Base-by-base conservation (phyloP, 768 basidiomycete species). In the Tremella mesenterica region DNA sequence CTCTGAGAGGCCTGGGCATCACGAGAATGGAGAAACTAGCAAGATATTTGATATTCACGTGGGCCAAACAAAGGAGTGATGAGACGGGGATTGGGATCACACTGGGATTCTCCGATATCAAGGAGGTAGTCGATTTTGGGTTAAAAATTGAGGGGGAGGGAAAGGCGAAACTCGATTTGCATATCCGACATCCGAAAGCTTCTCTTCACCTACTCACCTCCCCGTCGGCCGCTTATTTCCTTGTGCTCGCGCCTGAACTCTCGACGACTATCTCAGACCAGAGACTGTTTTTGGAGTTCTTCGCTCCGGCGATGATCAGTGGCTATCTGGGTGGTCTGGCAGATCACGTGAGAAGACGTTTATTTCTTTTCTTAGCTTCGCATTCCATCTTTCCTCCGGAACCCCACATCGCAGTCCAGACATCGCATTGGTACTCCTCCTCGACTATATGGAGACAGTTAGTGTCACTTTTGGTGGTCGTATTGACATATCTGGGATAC, bases 311-410 rank as follows among this genome's bases (percentile, higher is more conserved):
- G 5, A 12, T 38, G 28, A 45, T 25, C 23, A 18, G 30, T 5
- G 39, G 9, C 20, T 2, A 50, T 21, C 5, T 34, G 25, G 21
- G 27, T 6, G 18, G 41, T 7, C 16, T 31, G 10, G 41, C 5
- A 21, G 8, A 4, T n/a, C 45, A 12, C 53, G 59, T 12, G 4
- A 39, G 23, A 44, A n/a, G 10, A 44, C 54, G 44, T 64, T 82
- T 31, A 70, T 80, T n/a, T n/a, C n/a, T n/a, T 14, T 65, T 74
- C 48, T 62, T 74, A 12, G 39, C 8, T 7, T 51, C 41, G 34
- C 59, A 45, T 5, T 81, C 80, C 0, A 65, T 78, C 66, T 78
- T 18, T 79, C 26, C 59, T 79, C 65, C 48, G 67, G 18, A 26
- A 53, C 2, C 64, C 75, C 1, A 80, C 79, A 63, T 61, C 39